phyloP scores from a whole-genome alignment of 2,329 filamentous ascomycete genomes.

The Ophiostoma fasciatum region DNA sequence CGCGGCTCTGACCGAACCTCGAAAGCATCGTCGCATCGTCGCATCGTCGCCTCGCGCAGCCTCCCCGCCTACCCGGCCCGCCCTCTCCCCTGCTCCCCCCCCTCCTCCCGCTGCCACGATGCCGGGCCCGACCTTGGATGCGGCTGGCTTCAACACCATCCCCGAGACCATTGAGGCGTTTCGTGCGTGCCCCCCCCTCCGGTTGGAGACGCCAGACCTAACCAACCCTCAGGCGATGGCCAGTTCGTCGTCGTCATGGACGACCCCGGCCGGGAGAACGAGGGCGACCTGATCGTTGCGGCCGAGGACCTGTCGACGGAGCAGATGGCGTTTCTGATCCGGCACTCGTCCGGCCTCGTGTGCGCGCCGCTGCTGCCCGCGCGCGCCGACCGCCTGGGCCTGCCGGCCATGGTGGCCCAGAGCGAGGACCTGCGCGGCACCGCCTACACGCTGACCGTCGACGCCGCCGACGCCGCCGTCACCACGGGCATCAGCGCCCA shows the following conservation, averaged over 20 bases:
- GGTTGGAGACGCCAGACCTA: background rate
- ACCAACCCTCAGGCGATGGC: conserved; percentile 7
- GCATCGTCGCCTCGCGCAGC: too few relatives aligned
- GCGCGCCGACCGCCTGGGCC: conserved; percentile 53
- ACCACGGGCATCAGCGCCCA: conserved; percentile 84
- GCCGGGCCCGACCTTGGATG: conserved; percentile 34
- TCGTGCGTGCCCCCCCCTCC: conserved; percentile 23
- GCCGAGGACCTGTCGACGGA: conserved; percentile 68
- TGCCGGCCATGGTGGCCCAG: conserved; percentile 74
- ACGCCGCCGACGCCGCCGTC: conserved; percentile 56
- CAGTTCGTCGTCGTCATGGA: conserved; percentile 96
- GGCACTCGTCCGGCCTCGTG: conserved; percentile 78
- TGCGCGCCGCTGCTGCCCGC: conserved; percentile 67
- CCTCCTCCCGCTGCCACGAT: conserved; percentile 19
- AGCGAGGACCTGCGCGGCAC: conserved; percentile 76
- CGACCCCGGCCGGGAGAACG: conserved; percentile 83
- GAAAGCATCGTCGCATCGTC: too few relatives aligned
- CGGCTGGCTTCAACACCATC: conserved; percentile 47
- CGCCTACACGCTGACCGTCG: conserved; percentile 84
- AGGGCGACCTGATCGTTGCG: conserved; percentile 94
- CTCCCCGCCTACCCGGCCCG: too few relatives aligned
- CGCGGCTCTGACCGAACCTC: too few relatives aligned
- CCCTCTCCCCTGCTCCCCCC: background rate
- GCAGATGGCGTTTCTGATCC: conserved; percentile 94
- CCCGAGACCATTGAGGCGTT: conserved; percentile 49